Evolutionary conservation across 495 filamentous ascomycete genomes (phyloP), one percentile per base, ranked within the genome.

Genomic region (Neurospora cerealis): DNA sequence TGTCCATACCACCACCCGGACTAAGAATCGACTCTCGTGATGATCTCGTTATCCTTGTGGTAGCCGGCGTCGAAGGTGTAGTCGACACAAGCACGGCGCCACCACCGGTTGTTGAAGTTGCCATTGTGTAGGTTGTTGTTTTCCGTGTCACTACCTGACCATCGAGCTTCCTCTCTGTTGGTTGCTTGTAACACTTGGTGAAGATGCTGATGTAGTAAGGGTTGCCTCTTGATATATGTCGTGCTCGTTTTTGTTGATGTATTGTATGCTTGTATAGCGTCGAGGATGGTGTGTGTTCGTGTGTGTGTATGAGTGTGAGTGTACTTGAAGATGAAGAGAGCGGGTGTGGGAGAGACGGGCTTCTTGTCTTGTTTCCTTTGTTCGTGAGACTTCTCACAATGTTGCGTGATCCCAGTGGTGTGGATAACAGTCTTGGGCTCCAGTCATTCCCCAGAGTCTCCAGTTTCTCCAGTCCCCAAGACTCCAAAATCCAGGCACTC

Each of bases 51-150:
- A 70, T 46, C 28, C 62, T 44, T 69, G 41, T 37, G 38, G 71
- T 40, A 28, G 66, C 60, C 46, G 76, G 41, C 19, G 48, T 72
- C 19, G 77, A 46, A 19, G 79, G 40, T 74, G 73, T 72, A 32
- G 79, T 77, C 72, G 79, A 74, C 9, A 76, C 74, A 72, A 74
- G 60, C 37, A 77, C 77, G 73, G 78, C 74, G 71, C 41, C 78
- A 62, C 73, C 78, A 69, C 73, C 72, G 34, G 75, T 71, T 74
- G 75, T 70, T 80, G 77, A 74, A 66, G 72, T 70, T 70, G 78
- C 73, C 78, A 78, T 79, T 72, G 42, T 78, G 60, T 13, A 24
- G 46, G 44, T 60, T 60, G 21, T 60, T 60, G 24, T 17, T 62
- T 19, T 34, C 54, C 28, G 54, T 71, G 74, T 71, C 37, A 42